These are phyloP conservation scores for Talaromyces sp. DNA, from an alignment of 2,329 filamentous ascomycete species.

Conservation along the genomic window DNA sequence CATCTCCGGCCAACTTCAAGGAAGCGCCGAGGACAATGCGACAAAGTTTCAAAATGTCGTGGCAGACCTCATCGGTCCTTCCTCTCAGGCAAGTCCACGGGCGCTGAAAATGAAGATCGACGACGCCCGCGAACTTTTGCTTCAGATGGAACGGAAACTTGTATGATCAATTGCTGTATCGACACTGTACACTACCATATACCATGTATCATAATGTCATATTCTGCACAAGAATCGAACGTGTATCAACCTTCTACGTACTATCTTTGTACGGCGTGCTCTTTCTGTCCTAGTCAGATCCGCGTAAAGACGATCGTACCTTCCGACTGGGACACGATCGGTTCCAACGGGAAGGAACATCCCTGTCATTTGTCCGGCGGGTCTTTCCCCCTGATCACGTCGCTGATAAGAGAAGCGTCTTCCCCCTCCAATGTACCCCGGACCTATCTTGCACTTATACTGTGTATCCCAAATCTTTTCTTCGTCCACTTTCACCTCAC, in stretches of 20 bases:
- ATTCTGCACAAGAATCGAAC: not conserved
- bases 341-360: not conserved
- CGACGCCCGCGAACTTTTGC: constrained; percentile 36
- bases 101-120: constrained; percentile 36
- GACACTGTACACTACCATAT: not conserved
- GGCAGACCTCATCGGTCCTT: constrained; percentile 26
- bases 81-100: constrained; percentile 31
- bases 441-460: too few relatives aligned
- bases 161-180: constrained; percentile 24
- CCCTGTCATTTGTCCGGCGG: not conserved
- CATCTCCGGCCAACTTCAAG: constrained; percentile 41
- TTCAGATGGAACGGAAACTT: constrained; percentile 37
- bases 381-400: not conserved
- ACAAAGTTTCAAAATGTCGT: constrained; percentile 29
- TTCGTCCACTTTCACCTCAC: constrained; percentile 53
- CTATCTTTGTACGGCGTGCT: not conserved
- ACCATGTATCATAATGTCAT: not conserved
- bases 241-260: not conserved
- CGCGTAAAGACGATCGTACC: not conserved
- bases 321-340: not conserved
- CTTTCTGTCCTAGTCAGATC: not conserved
- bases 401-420: not conserved
- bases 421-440: too few relatives aligned
- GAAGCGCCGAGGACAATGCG: constrained; percentile 33
- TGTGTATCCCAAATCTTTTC: too few relatives aligned